Evolutionary conservation across 2,329 filamentous ascomycete genomes (phyloP), one percentile per base, ranked within the genome.

Genomic region (Cyanodermella asteris): DNA sequence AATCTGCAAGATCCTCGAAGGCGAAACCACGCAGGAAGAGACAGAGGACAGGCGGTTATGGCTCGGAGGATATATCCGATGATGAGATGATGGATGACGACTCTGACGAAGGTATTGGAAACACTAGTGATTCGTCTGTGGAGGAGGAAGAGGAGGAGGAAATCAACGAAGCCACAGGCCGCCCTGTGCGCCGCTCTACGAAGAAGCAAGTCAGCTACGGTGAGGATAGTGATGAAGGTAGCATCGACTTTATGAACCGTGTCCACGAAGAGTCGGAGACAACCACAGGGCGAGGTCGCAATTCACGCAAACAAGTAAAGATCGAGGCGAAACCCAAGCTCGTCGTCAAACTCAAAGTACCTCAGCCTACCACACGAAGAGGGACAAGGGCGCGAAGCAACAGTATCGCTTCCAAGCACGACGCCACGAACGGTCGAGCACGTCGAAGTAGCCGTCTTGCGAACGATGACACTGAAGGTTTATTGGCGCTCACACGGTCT

Each of bases 371-470:
- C 3, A 29, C 35, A 2, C 36, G 34, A 11, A 33, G 41, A 27
- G 37, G 31, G 18, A 36, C 37, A 12, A 34, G 41, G 26, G 40
- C 31, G 15, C 37, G 45, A 24, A 49, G 45, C 27, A 36, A 35
- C 16, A 46, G 43, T 23, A 31, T 38, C 25, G 35, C 31, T 16
- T 16, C 15, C 35, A 38, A 20, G 34, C 35, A 13, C 32, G 16
- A 38, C 39, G 28, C 28, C 36, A 26, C 36, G 47, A 25, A 31
- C 44, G 20, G 29, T 31, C 19, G 36, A 50, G 30, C 34, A 39
- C 35, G 66, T 33, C 55, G 64, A 32, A 67, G 57, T 33, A 67
- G 61, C 38, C 64, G 67, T 22, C 52, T 64, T 11, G 65, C 58
- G 13, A 61, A 64, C 32, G 61, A 64, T 33, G 49, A 59, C 4